Evolutionary conservation across 164 flowering plant species (phyloP).

Genomic region (Magnolia changhungtana): DNA sequence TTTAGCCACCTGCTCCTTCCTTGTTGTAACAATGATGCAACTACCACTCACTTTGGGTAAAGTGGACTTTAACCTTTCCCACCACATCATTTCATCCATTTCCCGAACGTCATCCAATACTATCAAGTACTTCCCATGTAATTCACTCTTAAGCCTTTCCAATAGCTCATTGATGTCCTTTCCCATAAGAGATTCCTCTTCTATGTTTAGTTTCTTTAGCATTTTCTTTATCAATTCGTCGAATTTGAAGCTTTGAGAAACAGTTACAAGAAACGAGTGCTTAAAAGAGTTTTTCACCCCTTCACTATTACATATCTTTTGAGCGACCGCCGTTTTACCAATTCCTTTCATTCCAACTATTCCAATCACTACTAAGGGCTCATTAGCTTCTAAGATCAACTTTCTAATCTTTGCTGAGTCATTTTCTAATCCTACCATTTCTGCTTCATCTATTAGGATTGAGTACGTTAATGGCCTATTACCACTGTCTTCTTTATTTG

Average conservation of each 20-base stretch:
- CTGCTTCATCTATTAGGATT: background rate
- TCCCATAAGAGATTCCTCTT: background rate
- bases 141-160: background rate
- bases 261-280: background rate
- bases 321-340: background rate
- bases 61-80: background rate
- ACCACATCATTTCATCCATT: background rate
- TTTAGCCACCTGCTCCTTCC: background rate
- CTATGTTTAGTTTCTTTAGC: background rate
- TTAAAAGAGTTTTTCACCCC: background rate
- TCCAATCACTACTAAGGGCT: background rate
- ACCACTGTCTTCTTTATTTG: background rate
- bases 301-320: background rate
- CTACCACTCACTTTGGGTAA: background rate
- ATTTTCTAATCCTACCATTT: background rate
- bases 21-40: background rate
- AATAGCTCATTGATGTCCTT: background rate
- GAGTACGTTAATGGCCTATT: background rate
- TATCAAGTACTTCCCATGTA: background rate
- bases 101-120: slow-evolving; percentile 3
- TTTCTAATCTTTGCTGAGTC: background rate
- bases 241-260: background rate
- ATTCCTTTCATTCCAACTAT: background rate
- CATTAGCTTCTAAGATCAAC: background rate
- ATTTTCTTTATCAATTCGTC: slow-evolving; percentile 2